A percentile compares a stretch with the other conserved stretches of the same genome.
Conservation (phyloP, 345 rosid species). For the Isatis tinctoria region DNA sequence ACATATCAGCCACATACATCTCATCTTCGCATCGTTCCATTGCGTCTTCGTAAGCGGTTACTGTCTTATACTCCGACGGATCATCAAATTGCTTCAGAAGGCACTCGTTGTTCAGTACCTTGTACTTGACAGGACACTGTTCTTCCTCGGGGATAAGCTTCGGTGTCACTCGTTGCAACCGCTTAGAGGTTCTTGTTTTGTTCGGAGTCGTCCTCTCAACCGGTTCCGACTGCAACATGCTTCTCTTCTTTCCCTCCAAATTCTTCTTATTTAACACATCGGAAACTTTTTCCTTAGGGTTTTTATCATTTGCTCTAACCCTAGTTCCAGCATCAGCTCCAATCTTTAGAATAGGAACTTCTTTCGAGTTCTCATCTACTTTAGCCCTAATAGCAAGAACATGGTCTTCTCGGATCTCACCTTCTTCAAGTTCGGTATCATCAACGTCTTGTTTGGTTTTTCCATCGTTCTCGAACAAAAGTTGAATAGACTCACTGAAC, state of each 20-base stretch:
- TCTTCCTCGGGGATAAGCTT: neutral
- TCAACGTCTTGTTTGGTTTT: neutral
- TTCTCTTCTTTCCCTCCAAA: neutral
- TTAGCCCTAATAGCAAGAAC: neutral
- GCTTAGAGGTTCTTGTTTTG: neutral
- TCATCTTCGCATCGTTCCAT: neutral
- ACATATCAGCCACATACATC: neutral
- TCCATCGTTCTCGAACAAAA: neutral
- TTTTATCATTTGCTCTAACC: neutral
- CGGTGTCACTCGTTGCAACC: neutral
- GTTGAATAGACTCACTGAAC: neutral
- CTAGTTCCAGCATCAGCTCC: neutral
- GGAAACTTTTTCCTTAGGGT: neutral
- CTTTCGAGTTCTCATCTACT: neutral
- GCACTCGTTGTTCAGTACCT: neutral
- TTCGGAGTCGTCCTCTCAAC: neutral
- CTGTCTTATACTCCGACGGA: neutral
- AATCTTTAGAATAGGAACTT: neutral
- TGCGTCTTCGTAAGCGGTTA: neutral
- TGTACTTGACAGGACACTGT: neutral
- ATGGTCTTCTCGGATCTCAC: neutral
- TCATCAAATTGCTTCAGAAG: neutral
- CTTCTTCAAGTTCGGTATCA: neutral
- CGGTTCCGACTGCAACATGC: neutral
- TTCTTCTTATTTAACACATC: neutral